A percentile compares a stretch with the other conserved stretches of the same genome.
Conservation (phyloP, 225 moss, liverwort and hornwort species). For the Polytrichum commune region DNA sequence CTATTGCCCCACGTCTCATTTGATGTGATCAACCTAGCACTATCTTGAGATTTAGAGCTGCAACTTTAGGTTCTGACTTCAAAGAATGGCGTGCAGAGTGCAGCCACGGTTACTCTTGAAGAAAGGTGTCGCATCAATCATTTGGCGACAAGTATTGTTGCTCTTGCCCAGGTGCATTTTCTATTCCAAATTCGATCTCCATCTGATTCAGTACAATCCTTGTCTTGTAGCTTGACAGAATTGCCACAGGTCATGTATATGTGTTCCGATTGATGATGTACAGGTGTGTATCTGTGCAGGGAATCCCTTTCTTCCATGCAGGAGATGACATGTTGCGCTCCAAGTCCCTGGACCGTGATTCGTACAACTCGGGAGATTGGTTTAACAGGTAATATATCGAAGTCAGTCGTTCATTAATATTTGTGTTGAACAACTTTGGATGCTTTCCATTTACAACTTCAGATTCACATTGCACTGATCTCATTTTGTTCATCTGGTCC, state of each 20-base stretch:
- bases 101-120: slow-evolving; percentile 56
- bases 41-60: not conserved
- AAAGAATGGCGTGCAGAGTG: slow-evolving; percentile 33
- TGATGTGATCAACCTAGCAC: not conserved
- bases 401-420: not conserved
- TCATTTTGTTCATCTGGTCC: slow-evolving; percentile 13
- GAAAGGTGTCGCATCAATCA: slow-evolving; percentile 92
- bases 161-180: slow-evolving; percentile 68
- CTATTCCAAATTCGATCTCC: not conserved
- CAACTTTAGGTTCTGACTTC: not conserved
- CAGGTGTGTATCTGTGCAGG: slow-evolving; percentile 34
- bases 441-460: not conserved
- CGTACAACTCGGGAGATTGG: slow-evolving; percentile 98
- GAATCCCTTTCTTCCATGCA: slow-evolving; percentile 87
- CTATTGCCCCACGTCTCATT: no score
- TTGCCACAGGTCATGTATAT: not conserved
- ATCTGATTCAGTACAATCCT: no score
- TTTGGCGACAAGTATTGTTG: slow-evolving; percentile 87
- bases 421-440: no score
- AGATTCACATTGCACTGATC: not conserved
- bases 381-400: slow-evolving; percentile 67
- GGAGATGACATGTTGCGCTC: slow-evolving; percentile 92
- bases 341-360: slow-evolving; percentile 94
- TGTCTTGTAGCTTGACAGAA: not conserved
- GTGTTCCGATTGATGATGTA: not conserved